Percentiles rank a stretch among this genome's conserved stretches.
phyloP scores from a whole-genome alignment of 176 grass and related monocot genomes.

The Musa beccarii region DNA sequence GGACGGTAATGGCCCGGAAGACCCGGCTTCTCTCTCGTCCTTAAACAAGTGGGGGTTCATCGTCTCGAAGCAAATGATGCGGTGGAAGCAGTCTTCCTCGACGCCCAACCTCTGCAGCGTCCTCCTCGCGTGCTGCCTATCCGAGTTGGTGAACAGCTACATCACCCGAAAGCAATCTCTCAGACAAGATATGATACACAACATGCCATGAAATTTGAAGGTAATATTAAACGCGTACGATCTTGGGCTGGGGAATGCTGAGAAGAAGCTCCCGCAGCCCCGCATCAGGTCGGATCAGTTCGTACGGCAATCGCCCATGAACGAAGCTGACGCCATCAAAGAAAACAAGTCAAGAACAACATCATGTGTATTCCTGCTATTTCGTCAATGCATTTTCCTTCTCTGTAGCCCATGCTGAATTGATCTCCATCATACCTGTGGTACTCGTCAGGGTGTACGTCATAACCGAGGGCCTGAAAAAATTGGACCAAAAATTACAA shows the following conservation, averaged over 20 bases:
- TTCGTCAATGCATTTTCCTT: too few species aligned
- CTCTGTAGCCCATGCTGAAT: background rate
- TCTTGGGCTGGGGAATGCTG: conserved; percentile 66
- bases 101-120: conserved; percentile 55
- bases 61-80: conserved; percentile 91
- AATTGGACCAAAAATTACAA: background rate
- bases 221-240: conserved; percentile 30
- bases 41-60: conserved; percentile 82
- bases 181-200: background rate
- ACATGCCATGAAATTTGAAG: too few species aligned
- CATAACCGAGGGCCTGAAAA: conserved; percentile 59
- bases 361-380: too few species aligned
- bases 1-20: too few species aligned
- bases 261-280: conserved; percentile 40
- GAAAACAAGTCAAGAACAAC: background rate
- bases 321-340: conserved; percentile 44
- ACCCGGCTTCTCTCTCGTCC: background rate
- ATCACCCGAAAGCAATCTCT: too few species aligned
- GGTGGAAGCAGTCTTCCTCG: conserved; percentile 55
- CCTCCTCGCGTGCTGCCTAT: conserved; percentile 46
- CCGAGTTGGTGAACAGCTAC: conserved; percentile 97
- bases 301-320: conserved; percentile 76
- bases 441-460: conserved; percentile 80
- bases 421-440: conserved; percentile 46
- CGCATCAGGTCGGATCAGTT: conserved; percentile 44